Base-by-base conservation (phyloP, 2,329 filamentous ascomycete species). In the Xylariaceae sp. region DNA sequence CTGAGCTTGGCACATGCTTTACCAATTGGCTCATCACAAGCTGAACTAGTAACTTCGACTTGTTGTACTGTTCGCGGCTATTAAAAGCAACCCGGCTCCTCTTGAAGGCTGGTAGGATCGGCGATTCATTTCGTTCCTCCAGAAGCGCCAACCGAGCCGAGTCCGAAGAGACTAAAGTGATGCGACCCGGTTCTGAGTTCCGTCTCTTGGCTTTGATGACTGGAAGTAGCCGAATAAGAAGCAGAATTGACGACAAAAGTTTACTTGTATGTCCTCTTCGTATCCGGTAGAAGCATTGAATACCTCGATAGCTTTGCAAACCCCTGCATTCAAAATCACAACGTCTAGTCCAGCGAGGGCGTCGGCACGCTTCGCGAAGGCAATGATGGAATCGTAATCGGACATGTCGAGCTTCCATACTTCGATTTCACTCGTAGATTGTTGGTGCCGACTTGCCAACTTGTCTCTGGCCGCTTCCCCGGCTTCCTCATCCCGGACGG, bases 191-290 rank as follows among this genome's bases (percentile, higher is more conserved):
- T 8, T 36, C 10, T 8, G 10, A 8, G 15, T 10, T 47, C 23
- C 18, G 39, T 3, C 50, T 51, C 36, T 51, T 74, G 6, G 73
- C 66, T 49, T 75, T 73, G 1, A 82, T 66, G 26, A 75, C 73
- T 0, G 78, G 80, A 0, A 83, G 62, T 3, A 82, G 50, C 0
- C 81, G 66, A 0, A 81, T 62, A 0, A 71, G 72, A 0, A 84
- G 67, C 0, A 83, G 64, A 6, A 78, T 72, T 0, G 78, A 82
- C 16, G 72, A 76, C 50, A 83, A 70, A n/a, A 79, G 55, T 84
- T 83, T 36, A 78, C 73, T 0, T 79, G 80, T 35, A 83, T 62
- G 3, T 70, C 74, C 24, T 68, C 67, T 58, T 83, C 81, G 1
- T 72, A 65, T 3, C 16, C 18, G 0, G 73, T 76, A 0, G 65